These are phyloP conservation scores for Murraya paniculata DNA, from an alignment of 345 rosid genomes.

Conservation along the genomic window DNA sequence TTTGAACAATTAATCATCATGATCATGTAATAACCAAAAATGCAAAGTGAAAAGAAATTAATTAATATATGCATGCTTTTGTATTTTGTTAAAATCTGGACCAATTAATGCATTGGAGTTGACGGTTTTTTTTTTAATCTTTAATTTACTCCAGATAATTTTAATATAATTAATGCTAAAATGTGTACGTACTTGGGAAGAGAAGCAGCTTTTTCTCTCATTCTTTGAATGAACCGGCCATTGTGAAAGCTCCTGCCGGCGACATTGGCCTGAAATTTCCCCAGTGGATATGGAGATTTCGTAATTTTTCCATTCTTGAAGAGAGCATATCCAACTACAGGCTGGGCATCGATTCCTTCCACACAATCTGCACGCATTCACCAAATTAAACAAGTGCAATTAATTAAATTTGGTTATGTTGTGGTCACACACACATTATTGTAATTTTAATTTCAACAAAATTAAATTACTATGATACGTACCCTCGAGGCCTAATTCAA, in stretches of 20 bases:
- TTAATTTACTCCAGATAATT: no score
- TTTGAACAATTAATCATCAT: neutral
- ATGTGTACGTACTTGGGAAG: slow-evolving; percentile 36
- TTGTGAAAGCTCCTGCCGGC: slow-evolving; percentile 52
- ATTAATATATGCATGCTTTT: no score
- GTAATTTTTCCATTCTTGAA: neutral
- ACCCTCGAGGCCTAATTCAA: slow-evolving; percentile 56
- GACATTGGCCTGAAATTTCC: neutral
- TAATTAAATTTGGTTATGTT: neutral
- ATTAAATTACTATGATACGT: neutral
- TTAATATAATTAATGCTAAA: no score
- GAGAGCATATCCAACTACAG: neutral
- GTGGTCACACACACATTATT: neutral
- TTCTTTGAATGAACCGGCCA: slow-evolving; percentile 49
- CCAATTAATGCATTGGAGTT: neutral
- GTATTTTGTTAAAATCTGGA: neutral
- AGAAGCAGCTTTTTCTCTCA: slow-evolving; percentile 47
- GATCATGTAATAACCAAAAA: neutral
- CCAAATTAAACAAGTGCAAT: no score
- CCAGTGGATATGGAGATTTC: neutral
- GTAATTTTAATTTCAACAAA: neutral
- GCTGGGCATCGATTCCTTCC: neutral
- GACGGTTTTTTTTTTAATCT: no score
- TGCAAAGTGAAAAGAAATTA: neutral
- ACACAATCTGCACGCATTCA: neutral